A percentile compares a stretch with the other conserved stretches of the same genome.
These are phyloP conservation scores for Apiospora kogelbergensis DNA, from an alignment of 2,329 filamentous ascomycete species.

Conservation along the genomic window DNA sequence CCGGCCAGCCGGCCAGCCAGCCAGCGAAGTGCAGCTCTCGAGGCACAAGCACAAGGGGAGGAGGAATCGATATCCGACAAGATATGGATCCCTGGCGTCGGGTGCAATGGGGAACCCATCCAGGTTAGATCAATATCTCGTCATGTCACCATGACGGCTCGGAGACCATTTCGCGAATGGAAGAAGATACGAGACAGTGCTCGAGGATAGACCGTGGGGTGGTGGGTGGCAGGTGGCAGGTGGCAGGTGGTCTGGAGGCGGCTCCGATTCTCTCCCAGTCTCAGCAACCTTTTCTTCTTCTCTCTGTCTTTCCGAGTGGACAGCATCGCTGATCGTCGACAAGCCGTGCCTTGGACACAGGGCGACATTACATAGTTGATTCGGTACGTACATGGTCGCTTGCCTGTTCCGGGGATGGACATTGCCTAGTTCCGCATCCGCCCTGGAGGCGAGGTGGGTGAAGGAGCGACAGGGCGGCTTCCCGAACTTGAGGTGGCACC, in stretches of 20 bases:
- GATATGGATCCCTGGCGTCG: neutral
- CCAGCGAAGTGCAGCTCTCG: neutral
- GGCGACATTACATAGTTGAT: neutral
- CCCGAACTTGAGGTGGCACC: slow-evolving; percentile 3
- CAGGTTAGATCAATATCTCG: neutral
- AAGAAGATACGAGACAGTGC: neutral
- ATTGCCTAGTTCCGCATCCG: neutral
- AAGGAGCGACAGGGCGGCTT: neutral
- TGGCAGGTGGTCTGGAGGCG: no score
- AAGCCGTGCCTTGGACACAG: neutral
- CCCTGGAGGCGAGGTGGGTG: neutral
- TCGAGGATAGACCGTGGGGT: no score
- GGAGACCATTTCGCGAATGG: no score
- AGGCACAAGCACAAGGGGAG: neutral
- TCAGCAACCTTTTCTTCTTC: neutral
- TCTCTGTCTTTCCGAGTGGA: neutral
- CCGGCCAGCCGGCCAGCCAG: neutral
- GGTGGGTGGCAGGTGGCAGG: no score
- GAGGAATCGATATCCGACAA: neutral
- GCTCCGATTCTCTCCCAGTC: neutral
- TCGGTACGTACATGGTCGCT: neutral
- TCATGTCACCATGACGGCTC: neutral
- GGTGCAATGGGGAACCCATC: neutral
- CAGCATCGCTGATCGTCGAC: neutral
- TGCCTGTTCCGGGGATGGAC: neutral